Evolutionary conservation across 805 yeast genomes (phyloP).

Genomic region (Candida krabiensis): DNA sequence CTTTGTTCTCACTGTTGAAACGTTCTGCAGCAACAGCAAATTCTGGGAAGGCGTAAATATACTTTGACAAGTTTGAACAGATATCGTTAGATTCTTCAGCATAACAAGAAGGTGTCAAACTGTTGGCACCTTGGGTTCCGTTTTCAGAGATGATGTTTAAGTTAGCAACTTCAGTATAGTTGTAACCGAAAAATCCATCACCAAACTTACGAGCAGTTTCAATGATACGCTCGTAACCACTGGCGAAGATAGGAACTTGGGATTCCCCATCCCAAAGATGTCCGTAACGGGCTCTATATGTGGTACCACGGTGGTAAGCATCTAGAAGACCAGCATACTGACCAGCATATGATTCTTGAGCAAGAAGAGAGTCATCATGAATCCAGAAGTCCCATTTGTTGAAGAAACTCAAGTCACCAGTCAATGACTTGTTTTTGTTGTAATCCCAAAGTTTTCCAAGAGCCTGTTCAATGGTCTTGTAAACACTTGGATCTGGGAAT

Average conservation of each 20-base stretch:
- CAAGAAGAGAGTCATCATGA: constrained; percentile 20
- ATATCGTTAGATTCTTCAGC: constrained; percentile 30
- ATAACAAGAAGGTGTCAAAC: constrained; percentile 42
- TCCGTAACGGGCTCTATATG: constrained; percentile 48
- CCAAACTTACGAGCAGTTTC: constrained; percentile 53
- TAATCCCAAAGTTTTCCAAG: constrained; percentile 5
- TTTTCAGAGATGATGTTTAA: constrained; percentile 47
- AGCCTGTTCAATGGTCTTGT: constrained; percentile 10
- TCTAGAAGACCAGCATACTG: constrained; percentile 52
- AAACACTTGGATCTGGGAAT: constrained; percentile 37
- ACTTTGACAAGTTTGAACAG: constrained; percentile 32
- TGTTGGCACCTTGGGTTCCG: constrained; percentile 49
- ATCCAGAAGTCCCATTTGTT: constrained; percentile 41
- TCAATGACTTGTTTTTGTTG: constrained; percentile 21
- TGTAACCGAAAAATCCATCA: constrained; percentile 51
- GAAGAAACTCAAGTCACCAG: constrained; percentile 47
- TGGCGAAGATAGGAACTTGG: constrained; percentile 48
- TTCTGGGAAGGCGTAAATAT: neutral
- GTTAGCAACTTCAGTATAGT: constrained; percentile 35
- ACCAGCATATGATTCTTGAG: constrained; percentile 47
- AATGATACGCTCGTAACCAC: constrained; percentile 51
- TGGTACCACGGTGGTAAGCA: constrained; percentile 46
- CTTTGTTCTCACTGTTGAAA: constrained; percentile 51
- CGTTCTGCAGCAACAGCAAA: constrained; percentile 49
- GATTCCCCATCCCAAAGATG: constrained; percentile 39